Evolutionary conservation across 2,329 filamentous ascomycete species (phyloP).

Genomic region (Colletotrichum lindemuthianum): DNA sequence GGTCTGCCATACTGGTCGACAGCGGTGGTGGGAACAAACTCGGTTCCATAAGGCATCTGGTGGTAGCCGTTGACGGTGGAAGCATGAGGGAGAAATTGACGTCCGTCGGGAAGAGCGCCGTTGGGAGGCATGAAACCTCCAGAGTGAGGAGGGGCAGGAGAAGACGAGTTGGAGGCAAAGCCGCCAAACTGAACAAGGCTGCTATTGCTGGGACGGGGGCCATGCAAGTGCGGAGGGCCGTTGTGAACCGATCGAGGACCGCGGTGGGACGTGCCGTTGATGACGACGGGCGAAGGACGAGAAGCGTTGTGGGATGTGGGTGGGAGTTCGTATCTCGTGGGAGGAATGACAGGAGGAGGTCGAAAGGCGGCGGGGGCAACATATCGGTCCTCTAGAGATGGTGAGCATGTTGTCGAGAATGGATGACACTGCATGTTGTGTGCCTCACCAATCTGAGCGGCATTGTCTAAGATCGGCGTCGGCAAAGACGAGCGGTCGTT

Average conservation of each 20-base stretch:
- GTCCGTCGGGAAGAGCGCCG: slow-evolving; percentile 49
- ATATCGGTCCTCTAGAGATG: slow-evolving; percentile 12
- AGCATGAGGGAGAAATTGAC: slow-evolving; percentile 41
- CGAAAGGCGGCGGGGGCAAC: slow-evolving; percentile 33
- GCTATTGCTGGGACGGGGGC: slow-evolving; percentile 63
- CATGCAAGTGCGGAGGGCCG: slow-evolving; percentile 54
- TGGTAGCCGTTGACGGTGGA: slow-evolving; percentile 47
- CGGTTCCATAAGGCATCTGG: slow-evolving; percentile 48
- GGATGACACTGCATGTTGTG: neutral
- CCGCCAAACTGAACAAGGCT: slow-evolving; percentile 65
- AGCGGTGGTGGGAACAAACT: slow-evolving; percentile 46
- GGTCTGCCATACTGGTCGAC: slow-evolving; percentile 52
- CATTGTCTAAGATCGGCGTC: neutral
- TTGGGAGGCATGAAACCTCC: slow-evolving; percentile 61
- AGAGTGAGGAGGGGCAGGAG: slow-evolving; percentile 62
- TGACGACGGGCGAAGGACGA: slow-evolving; percentile 42
- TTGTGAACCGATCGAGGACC: slow-evolving; percentile 47
- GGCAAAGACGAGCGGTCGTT: slow-evolving; percentile 2
- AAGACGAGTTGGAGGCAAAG: slow-evolving; percentile 67
- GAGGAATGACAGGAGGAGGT: slow-evolving; percentile 46
- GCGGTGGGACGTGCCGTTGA: slow-evolving; percentile 47
- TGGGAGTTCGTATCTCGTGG: slow-evolving; percentile 53
- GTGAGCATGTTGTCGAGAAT: slow-evolving; percentile 1
- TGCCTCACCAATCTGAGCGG: neutral
- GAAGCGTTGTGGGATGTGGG: slow-evolving; percentile 36